Evolutionary conservation across 1,284 basidiomycete species (phyloP), one percentile per base, ranked within the genome.

Genomic region (Marasmius tenuissimus): DNA sequence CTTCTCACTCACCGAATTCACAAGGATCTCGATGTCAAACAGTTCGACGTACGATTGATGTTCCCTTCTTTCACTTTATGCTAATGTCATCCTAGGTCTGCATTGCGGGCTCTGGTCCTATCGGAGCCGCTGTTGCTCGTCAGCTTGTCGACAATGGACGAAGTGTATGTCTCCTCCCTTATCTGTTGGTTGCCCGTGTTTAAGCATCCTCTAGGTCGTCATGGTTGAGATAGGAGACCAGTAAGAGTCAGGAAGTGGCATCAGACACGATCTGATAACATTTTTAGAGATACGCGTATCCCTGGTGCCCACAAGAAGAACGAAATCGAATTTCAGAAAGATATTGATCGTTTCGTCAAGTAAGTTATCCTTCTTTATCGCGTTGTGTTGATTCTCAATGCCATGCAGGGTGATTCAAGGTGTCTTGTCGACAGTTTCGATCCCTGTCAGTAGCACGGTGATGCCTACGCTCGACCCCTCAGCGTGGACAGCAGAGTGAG

Each of bases 271-370:
- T 27, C 27, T 27, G 2, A 27, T 27, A 45, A 45, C 18, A 33
- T 20, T 33, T 40, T 20, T 16, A 66, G 60, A 51, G 63, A 65
- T 45, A 66, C 61, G 55, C 60, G 48, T 49, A 50, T 60, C 22
- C 69, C 69, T 34, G 72, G 65, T 11, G 59, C 67, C 18, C 72
- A 73, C 65, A 71, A 73, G 69, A 73, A 73, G 65, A 73, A 73
- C 60, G 69, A 70, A 51, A 69, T 73, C 35, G 69, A 65, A 39
- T 72, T 66, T 53, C 71, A 71, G 57, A 73, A 73, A 65, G 69
- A 73, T 59, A 71, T 73, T 53, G 72, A 73, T 57, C 64, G 67
- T n/a, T 73, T 73, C 50, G 71, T 72, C 6, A 61, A 65, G 72
- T 72, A 42, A 38, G 69, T 61, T 16, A 16, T 38, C 39, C 35